phyloP scores from a whole-genome alignment of 2,329 filamentous ascomycete species.

The Cercospora beticola region DNA sequence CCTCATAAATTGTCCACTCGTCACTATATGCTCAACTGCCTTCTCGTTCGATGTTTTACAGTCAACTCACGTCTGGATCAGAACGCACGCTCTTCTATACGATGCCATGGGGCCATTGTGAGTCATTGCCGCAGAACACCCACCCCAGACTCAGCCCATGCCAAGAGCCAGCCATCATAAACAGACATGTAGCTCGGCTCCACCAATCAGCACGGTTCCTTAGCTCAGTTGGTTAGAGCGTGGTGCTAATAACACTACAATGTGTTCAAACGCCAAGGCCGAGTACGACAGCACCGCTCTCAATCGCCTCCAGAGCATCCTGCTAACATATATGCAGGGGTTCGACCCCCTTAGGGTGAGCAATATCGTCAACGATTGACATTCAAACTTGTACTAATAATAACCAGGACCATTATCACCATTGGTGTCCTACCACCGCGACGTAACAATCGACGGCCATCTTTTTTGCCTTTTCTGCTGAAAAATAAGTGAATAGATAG shows the following conservation, averaged over 20 bases:
- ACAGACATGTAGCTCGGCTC: no score
- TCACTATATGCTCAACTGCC: no score
- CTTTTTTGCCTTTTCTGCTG: conserved; percentile 6
- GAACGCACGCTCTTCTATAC: no score
- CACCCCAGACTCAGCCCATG: no score
- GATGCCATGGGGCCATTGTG: no score
- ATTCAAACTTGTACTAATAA: no score
- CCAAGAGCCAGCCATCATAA: not conserved
- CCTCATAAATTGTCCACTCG: no score
- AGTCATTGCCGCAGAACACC: not conserved
- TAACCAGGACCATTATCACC: not conserved
- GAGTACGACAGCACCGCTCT: not conserved
- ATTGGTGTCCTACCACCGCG: not conserved
- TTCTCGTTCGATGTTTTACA: no score
- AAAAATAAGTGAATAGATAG: no score
- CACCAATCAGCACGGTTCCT: conserved; percentile 1
- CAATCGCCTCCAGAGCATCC: not conserved
- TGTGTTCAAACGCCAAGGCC: conserved; percentile 24
- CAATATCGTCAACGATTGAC: no score
- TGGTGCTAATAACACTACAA: conserved; percentile 25
- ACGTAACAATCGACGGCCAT: conserved; percentile 6
- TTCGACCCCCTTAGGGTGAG: conserved; percentile 19
- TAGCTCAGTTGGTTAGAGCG: conserved; percentile 31
- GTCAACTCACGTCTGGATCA: no score
- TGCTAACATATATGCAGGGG: not conserved